phyloP scores from a whole-genome alignment of 139 green algal species.

The Haematococcus lacustris region DNA sequence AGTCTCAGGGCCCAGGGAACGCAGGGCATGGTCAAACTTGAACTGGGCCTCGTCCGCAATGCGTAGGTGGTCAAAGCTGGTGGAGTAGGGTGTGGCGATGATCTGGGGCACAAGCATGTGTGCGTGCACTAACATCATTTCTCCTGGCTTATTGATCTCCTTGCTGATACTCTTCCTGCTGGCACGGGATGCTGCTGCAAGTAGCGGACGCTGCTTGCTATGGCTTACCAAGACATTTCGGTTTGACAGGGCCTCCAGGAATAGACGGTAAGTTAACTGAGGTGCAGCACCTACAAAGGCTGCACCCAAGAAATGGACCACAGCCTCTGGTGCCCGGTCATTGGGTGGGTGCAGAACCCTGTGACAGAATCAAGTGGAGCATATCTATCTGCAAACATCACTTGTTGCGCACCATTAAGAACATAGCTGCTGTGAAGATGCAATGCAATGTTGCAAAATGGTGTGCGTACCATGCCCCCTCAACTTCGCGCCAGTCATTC shows the following conservation, averaged over 20 bases:
- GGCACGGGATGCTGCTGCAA: not conserved
- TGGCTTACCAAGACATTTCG: conserved; percentile 58
- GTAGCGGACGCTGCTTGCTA: too few species aligned
- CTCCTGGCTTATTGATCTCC: too few species aligned
- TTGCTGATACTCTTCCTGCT: too few species aligned
- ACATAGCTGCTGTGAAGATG: too few species aligned
- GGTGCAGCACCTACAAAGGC: conserved; percentile 88
- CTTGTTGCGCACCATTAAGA: too few species aligned
- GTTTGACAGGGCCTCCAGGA: conserved; percentile 72
- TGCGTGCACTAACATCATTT: too few species aligned
- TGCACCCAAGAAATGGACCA: conserved; percentile 87
- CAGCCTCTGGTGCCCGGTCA: conserved; percentile 24
- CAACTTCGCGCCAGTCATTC: conserved; percentile 53
- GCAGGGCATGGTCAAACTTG: conserved; percentile 69
- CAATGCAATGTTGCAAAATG: too few species aligned
- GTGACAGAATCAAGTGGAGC: too few species aligned
- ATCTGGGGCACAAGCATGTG: too few species aligned
- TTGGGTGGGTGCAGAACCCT: conserved; percentile 56
- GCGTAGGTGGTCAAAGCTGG: conserved; percentile 83
- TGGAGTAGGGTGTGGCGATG: conserved; percentile 59
- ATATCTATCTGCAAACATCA: too few species aligned
- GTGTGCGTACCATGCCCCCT: conserved; percentile 70
- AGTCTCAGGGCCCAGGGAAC: conserved; percentile 36
- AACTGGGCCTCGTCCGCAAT: conserved; percentile 69
- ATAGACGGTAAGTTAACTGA: conserved; percentile 41